Conservation (phyloP, 768 basidiomycete genomes). For the Tulasnella sp. region DNA sequence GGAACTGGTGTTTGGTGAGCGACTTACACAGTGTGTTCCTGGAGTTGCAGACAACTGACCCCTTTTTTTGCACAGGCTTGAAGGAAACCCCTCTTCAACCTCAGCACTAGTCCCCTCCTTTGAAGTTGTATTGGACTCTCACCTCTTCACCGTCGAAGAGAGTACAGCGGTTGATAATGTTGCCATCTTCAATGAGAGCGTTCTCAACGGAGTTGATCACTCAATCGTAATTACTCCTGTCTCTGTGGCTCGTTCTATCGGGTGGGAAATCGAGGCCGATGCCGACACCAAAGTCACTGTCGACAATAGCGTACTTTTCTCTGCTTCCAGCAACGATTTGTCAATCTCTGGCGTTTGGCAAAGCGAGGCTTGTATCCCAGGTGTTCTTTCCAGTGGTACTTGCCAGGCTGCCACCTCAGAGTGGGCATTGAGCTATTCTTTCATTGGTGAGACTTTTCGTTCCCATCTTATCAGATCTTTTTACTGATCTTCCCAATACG, state of each 20-base stretch:
- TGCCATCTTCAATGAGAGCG: neutral
- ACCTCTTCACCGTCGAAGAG: neutral
- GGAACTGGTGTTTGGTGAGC: slow-evolving; percentile 5
- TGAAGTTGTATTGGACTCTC: neutral
- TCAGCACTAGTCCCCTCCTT: neutral
- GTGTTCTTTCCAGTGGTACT: neutral
- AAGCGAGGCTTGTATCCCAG: neutral
- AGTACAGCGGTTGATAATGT: neutral
- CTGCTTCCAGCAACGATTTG: neutral
- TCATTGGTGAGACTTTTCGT: neutral
- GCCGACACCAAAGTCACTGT: neutral
- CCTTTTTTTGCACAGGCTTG: neutral
- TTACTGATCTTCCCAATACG: neutral
- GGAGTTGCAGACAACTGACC: neutral
- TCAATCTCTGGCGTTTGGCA: neutral
- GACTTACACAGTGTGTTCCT: neutral
- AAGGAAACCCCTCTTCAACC: neutral
- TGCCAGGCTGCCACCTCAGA: slow-evolving; percentile 2
- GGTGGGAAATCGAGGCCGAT: slow-evolving; percentile 1
- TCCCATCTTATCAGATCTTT: neutral
- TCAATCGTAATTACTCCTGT: neutral
- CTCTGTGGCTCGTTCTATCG: neutral
- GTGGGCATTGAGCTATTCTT: neutral
- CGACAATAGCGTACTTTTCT: slow-evolving; percentile 7
- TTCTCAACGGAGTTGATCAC: neutral